Percentiles rank a stretch among this genome's conserved stretches.
These are phyloP conservation scores for Ceratocystis smalleyi DNA, from an alignment of 2,329 filamentous ascomycete species.

Conservation along the genomic window DNA sequence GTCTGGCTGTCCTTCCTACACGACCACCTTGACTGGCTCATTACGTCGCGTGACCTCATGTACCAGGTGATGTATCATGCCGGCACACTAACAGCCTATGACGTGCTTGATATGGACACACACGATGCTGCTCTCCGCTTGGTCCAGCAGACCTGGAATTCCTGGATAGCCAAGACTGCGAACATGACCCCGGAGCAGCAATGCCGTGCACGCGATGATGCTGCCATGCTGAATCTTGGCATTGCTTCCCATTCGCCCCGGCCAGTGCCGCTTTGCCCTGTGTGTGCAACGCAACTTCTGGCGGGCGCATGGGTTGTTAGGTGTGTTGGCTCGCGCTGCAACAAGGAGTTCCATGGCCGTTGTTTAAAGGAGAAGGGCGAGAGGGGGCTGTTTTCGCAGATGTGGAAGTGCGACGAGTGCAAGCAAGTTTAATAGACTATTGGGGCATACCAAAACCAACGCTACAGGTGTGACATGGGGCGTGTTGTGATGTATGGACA, in stretches of 20 bases:
- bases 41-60: conserved; percentile 31
- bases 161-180: background rate
- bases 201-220: background rate
- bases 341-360: conserved; percentile 8
- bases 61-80: conserved; percentile 41
- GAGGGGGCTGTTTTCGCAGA: conserved; percentile 9
- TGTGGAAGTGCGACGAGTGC: conserved; percentile 12
- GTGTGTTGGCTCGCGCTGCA: conserved; percentile 2
- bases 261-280: background rate
- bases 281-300: conserved; percentile 1
- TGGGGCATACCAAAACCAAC: background rate
- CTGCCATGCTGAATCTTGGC: background rate
- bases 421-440: conserved; percentile 1
- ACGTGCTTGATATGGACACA: conserved; percentile 31
- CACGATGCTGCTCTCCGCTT: conserved; percentile 29
- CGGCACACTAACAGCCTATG: conserved; percentile 34
- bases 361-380: conserved; percentile 9
- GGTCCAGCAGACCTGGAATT: conserved; percentile 28
- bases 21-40: conserved; percentile 38
- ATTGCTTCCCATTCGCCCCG: background rate
- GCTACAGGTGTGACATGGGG: background rate
- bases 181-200: background rate
- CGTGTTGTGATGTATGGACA: background rate
- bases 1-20: conserved; percentile 38
- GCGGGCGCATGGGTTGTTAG: conserved; percentile 11